Percentiles rank a stretch among this genome's conserved stretches.
These are phyloP conservation scores for Sclerotinia sclerotiorum DNA, from an alignment of 2,329 filamentous ascomycete genomes.

Conservation along the genomic window DNA sequence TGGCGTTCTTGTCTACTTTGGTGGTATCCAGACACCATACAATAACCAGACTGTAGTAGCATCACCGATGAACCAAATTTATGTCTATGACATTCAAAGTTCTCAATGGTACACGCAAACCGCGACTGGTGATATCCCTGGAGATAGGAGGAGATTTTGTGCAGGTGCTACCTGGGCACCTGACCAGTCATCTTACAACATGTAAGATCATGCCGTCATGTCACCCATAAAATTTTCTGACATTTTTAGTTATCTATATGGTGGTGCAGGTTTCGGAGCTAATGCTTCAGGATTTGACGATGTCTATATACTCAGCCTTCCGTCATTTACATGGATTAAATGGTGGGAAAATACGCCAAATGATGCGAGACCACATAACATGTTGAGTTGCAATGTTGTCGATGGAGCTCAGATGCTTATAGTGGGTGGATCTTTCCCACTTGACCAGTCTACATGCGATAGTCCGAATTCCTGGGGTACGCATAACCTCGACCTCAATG, in stretches of 20 bases:
- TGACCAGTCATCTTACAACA: slow-evolving; percentile 63
- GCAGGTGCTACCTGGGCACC: slow-evolving; percentile 59
- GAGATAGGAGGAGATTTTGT: slow-evolving; percentile 57
- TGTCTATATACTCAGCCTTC: slow-evolving; percentile 61
- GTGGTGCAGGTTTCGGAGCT: slow-evolving; percentile 52
- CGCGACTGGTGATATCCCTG: slow-evolving; percentile 54
- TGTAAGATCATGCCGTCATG: slow-evolving; percentile 45
- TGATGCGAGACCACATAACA: slow-evolving; percentile 48
- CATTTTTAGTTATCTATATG: slow-evolving; percentile 56
- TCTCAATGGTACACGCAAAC: slow-evolving; percentile 61
- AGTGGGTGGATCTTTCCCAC: slow-evolving; percentile 59
- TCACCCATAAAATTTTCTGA: slow-evolving; percentile 24
- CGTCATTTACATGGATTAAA: slow-evolving; percentile 64
- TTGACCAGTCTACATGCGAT: slow-evolving; percentile 51
- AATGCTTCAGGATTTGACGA: slow-evolving; percentile 57
- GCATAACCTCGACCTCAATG: slow-evolving; percentile 56
- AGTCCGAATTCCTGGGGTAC: slow-evolving; percentile 52
- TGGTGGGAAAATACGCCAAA: slow-evolving; percentile 46
- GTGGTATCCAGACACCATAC: slow-evolving; percentile 52
- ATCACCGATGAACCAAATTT: slow-evolving; percentile 52
- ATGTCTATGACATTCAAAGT: slow-evolving; percentile 60
- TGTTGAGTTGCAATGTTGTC: slow-evolving; percentile 54
- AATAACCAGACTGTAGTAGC: slow-evolving; percentile 47
- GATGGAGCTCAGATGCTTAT: slow-evolving; percentile 60
- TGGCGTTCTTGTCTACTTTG: slow-evolving; percentile 62